These are phyloP conservation scores for Thuidium tamariscinum DNA, from an alignment of 225 moss, liverwort and hornwort genomes.

Conservation along the genomic window DNA sequence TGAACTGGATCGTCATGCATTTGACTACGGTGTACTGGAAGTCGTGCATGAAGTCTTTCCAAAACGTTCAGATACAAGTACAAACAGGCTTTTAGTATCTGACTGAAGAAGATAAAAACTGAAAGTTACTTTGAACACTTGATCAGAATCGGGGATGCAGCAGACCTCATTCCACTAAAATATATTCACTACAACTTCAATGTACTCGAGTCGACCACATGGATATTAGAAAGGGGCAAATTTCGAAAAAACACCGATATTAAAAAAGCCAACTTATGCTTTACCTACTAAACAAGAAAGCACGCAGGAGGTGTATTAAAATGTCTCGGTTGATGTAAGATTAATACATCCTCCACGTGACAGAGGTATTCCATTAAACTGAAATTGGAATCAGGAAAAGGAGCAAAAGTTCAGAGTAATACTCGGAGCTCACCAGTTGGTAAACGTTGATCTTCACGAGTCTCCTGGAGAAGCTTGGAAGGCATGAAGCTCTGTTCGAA, in stretches of 20 bases:
- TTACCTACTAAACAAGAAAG: not conserved
- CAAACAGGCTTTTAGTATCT: not conserved
- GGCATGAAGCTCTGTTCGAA: not conserved
- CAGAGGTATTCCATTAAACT: not conserved
- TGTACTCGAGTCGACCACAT: not conserved
- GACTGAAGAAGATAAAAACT: not conserved
- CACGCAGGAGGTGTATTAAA: not conserved
- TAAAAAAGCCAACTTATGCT: not conserved
- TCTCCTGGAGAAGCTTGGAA: slow-evolving; percentile 12
- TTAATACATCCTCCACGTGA: not conserved
- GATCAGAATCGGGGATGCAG: not conserved
- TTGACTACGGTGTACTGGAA: not conserved
- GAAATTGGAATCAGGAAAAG: not conserved
- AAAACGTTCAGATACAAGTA: not conserved
- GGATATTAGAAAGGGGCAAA: not conserved
- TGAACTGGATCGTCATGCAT: not conserved
- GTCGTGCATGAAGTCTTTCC: not conserved
- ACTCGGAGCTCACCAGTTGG: not conserved
- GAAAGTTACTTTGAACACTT: not conserved
- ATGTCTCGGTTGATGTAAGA: not conserved
- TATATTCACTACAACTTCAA: not conserved
- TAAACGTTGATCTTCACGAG: not conserved
- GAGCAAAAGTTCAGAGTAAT: not conserved
- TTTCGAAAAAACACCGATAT: too few species aligned
- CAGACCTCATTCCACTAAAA: not conserved